phyloP scores from a whole-genome alignment of 164 flowering plant genomes.

The Berberis thunbergii region DNA sequence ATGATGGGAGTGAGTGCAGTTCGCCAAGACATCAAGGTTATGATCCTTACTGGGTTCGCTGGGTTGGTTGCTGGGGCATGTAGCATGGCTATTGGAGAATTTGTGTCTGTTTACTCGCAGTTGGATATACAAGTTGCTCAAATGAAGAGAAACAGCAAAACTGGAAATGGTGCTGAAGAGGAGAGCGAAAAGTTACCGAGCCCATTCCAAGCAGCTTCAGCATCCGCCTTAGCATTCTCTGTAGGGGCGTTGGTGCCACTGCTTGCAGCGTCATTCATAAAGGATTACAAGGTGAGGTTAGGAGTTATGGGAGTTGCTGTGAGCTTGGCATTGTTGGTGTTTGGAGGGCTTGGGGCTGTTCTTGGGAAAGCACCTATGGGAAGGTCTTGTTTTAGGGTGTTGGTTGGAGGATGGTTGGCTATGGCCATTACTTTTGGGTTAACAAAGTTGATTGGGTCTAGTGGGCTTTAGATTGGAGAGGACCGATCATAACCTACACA shows the following conservation, averaged over 20 bases:
- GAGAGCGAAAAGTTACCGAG: background rate
- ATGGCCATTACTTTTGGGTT: conserved; percentile 22
- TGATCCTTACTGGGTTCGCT: conserved; percentile 21
- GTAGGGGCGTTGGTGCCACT: background rate
- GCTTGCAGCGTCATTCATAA: background rate
- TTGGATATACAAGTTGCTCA: conserved; percentile 23
- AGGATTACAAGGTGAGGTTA: conserved; percentile 10
- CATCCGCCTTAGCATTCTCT: conserved; percentile 1
- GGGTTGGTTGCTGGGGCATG: conserved; percentile 29
- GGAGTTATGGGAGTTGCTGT: conserved; percentile 11
- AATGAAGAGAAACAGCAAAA: conserved; percentile 14
- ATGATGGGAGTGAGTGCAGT: conserved; percentile 27
- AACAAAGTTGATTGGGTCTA: conserved; percentile 11
- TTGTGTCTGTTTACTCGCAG: conserved; percentile 24
- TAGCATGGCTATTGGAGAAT: conserved; percentile 29
- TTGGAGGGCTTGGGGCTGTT: conserved; percentile 15
- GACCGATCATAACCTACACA: too few species aligned
- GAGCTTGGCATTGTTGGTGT: conserved; percentile 12
- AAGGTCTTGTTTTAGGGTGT: conserved; percentile 16
- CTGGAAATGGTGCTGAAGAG: background rate
- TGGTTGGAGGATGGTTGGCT: conserved; percentile 25
- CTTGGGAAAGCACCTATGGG: conserved; percentile 16
- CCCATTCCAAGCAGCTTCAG: background rate
- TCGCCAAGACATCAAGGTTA: conserved; percentile 11
- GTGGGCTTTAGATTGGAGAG: background rate